Percentiles rank a stretch among this genome's conserved stretches.
These are phyloP conservation scores for Nemania serpens DNA, from an alignment of 2,329 filamentous ascomycete genomes.

Conservation along the genomic window DNA sequence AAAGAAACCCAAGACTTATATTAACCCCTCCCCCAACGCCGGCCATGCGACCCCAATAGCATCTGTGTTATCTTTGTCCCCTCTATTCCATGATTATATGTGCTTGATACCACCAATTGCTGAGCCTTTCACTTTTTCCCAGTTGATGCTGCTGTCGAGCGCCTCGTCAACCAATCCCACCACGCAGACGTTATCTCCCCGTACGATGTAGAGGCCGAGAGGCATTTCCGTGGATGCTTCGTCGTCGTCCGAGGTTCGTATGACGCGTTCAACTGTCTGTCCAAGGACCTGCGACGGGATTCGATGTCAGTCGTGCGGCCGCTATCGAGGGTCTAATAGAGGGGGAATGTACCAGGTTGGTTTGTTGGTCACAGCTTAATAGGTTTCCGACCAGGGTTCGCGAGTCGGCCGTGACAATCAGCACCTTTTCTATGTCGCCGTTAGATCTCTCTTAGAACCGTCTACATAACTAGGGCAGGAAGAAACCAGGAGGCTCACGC, in stretches of 20 bases:
- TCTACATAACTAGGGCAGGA: neutral
- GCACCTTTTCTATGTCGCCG: conserved; percentile 74
- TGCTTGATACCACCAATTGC: conserved; percentile 88
- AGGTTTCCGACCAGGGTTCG: conserved; percentile 84
- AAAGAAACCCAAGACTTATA: conserved; percentile 11
- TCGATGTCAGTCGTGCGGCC: conserved; percentile 2
- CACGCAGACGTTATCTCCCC: conserved; percentile 92
- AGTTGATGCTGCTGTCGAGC: conserved; percentile 88
- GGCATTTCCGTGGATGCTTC: conserved; percentile 80
- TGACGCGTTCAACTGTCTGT: conserved; percentile 85
- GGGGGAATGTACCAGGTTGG: conserved; percentile 68
- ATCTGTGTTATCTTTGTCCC: neutral
- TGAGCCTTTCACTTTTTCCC: conserved; percentile 84
- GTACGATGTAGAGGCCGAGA: conserved; percentile 87
- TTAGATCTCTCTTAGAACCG: conserved; percentile 33
- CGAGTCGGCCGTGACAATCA: conserved; percentile 90
- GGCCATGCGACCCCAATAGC: conserved; percentile 34
- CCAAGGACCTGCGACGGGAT: conserved; percentile 68
- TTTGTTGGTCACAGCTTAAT: conserved; percentile 85
- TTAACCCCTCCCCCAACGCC: conserved; percentile 34
- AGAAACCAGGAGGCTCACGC: conserved; percentile 24
- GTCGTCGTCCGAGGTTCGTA: conserved; percentile 80
- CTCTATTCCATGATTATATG: conserved; percentile 42
- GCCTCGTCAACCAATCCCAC: conserved; percentile 89
- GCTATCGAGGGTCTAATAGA: neutral